A percentile compares a stretch with the other conserved stretches of the same genome.
Conservation (phyloP, 2,329 filamentous ascomycete species). For the Orbilia brochopaga region DNA sequence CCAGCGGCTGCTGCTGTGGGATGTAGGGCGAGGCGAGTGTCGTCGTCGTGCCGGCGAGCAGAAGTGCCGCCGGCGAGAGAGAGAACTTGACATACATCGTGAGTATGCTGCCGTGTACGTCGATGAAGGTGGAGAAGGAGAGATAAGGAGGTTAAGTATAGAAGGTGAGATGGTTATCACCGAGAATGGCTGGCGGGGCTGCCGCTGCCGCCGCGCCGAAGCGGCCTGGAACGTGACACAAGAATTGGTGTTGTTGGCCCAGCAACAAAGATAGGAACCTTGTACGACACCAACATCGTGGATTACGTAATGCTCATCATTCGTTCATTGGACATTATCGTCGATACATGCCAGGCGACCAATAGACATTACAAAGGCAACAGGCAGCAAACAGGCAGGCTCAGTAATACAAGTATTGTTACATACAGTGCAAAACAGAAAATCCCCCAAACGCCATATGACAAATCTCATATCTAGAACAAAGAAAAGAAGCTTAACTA, state of each 20-base stretch:
- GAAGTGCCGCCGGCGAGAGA: background rate
- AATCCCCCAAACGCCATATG: background rate
- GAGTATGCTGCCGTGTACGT: background rate
- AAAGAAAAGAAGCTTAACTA: too few relatives aligned
- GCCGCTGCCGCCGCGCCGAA: too few relatives aligned
- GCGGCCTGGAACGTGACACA: too few relatives aligned
- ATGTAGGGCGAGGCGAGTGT: background rate
- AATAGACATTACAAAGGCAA: too few relatives aligned
- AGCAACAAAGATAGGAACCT: background rate
- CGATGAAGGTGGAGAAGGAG: background rate
- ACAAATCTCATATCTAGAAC: background rate
- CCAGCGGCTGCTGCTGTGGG: constrained; percentile 21
- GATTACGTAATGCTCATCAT: background rate
- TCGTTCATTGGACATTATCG: too few relatives aligned
- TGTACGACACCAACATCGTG: too few relatives aligned
- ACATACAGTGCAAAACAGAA: background rate
- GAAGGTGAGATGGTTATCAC: background rate
- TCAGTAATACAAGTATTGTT: background rate
- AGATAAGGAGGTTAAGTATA: background rate
- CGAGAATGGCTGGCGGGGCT: too few relatives aligned
- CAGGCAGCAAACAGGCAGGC: too few relatives aligned
- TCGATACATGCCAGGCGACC: too few relatives aligned
- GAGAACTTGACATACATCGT: background rate
- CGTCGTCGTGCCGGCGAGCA: background rate
- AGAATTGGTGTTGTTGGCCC: background rate